Base-by-base conservation (phyloP, 148 eudicot species). In the Spergularia bocconei region DNA sequence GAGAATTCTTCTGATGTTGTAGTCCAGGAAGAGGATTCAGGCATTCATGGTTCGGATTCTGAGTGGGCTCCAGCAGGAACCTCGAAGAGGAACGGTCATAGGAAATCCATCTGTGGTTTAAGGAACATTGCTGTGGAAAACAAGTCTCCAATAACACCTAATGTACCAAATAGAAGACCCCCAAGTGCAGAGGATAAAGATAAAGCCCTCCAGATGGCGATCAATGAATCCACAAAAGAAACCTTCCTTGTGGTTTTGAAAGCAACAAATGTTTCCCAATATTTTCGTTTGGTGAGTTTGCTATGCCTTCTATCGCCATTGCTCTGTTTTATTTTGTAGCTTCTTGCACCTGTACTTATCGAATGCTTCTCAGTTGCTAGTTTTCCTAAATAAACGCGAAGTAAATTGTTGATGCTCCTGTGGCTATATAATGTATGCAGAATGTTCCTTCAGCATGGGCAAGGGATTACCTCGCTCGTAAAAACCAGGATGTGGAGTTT, bases 261-360 rank as follows among this genome's bases (percentile, higher is more conserved):
- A 75, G 29, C 47, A 67, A 13, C 10, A 15, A 59, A 67, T 58
- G 11, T 75, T 75, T 14, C 57, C 6, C 47, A 44, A 14, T 58
- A 57, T 9, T 59, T 39, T 44, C 78, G 78, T 23, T 16, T 75
- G 78, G 78, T 75, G 58, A 75, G 72, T 7, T 12, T 67, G 66
- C 23, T 5, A 14, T 47, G 7, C 44, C 44, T 39, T 39, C 44
- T 39, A 39, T 39, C 6, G 44, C 44, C 44, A 44, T 12, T 13
- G 1, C 54, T 60, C 15, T 48, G 61, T 55, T 41, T 7, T 13
- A 11, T 25, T 47, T 39, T 6, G 6, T 39, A 2, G 44, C 44
- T 39, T 39, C 44, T 39, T 39, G 44, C 44, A n/a, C n/a, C 44
- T 39, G 2, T 44, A 44, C 48, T 44, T 44, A 44, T 9, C 48